phyloP scores from a whole-genome alignment of 805 yeast species.

The Suhomyces xylopsoci region DNA sequence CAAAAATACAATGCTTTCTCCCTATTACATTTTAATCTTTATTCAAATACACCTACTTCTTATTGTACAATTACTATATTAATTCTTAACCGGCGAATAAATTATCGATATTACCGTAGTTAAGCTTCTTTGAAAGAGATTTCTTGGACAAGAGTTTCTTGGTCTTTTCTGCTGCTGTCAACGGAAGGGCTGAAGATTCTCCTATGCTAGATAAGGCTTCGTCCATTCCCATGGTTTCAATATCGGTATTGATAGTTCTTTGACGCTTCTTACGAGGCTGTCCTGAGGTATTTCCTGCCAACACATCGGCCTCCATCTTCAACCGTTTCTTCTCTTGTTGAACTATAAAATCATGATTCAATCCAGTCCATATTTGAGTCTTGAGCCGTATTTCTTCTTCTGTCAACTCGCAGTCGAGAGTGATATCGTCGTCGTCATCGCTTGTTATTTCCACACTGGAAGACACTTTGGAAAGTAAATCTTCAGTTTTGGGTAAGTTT shows the following conservation, averaged over 20 bases:
- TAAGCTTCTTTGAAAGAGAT: constrained; percentile 82
- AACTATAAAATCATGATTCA: constrained; percentile 79
- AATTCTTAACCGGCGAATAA: constrained; percentile 22
- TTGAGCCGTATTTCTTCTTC: constrained; percentile 71
- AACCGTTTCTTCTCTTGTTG: constrained; percentile 83
- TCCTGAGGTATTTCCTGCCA: constrained; percentile 67
- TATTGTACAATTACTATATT: not conserved
- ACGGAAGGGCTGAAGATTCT: constrained; percentile 37
- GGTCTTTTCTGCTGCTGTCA: constrained; percentile 76
- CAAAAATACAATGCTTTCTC: not conserved
- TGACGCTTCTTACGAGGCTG: constrained; percentile 44
- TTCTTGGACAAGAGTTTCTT: constrained; percentile 72
- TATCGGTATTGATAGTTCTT: constrained; percentile 15
- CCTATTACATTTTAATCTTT: not conserved
- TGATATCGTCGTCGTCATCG: constrained; percentile 79
- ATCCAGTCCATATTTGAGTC: constrained; percentile 84
- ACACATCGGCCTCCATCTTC: constrained; percentile 80
- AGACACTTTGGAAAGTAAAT: constrained; percentile 49
- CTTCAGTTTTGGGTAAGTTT: constrained; percentile 54
- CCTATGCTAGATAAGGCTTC: constrained; percentile 39
- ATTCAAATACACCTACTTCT: not conserved
- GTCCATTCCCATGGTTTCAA: constrained; percentile 27
- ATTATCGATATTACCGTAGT: constrained; percentile 75
- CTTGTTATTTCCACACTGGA: constrained; percentile 63
- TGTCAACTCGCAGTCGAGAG: constrained; percentile 56